Percentiles rank a stretch among this genome's conserved stretches.
These are phyloP conservation scores for Aspergillus egyptiacus DNA, from an alignment of 495 filamentous ascomycete genomes.

Conservation along the genomic window DNA sequence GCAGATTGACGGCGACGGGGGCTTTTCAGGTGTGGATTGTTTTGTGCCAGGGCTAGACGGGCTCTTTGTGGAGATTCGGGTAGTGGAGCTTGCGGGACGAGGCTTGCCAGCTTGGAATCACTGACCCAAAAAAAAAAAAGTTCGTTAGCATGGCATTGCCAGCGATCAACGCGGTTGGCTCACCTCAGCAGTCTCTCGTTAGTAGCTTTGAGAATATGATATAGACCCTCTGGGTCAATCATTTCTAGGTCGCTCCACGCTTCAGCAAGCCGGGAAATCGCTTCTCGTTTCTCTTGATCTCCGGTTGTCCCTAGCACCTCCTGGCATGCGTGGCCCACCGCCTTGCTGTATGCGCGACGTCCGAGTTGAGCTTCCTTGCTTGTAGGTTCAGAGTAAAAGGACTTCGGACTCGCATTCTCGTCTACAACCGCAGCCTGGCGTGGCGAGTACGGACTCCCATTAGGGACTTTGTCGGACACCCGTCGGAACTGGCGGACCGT, in stretches of 20 bases:
- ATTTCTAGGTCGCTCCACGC: constrained; percentile 80
- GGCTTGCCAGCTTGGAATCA: constrained; percentile 47
- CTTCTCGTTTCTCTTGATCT: constrained; percentile 68
- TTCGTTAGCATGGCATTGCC: constrained; percentile 10
- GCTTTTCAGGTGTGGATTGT: constrained; percentile 78
- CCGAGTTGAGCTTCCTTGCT: constrained; percentile 80
- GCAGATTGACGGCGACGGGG: constrained; percentile 64
- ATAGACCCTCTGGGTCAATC: constrained; percentile 85
- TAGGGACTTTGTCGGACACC: constrained; percentile 62
- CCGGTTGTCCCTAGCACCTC: constrained; percentile 77
- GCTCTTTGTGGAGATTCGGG: constrained; percentile 44
- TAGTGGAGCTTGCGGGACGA: constrained; percentile 40
- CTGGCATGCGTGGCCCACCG: constrained; percentile 72
- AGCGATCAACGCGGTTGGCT: constrained; percentile 10
- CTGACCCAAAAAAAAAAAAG: constrained; percentile 25
- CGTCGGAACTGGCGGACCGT: constrained; percentile 87
- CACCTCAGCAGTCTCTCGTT: constrained; percentile 53
- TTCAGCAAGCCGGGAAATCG: constrained; percentile 69
- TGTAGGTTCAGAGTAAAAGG: constrained; percentile 24
- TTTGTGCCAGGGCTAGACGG: constrained; percentile 70
- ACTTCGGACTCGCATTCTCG: constrained; percentile 42
- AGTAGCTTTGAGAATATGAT: constrained; percentile 68
- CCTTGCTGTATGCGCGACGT: constrained; percentile 69
- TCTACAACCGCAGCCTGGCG: constrained; percentile 32
- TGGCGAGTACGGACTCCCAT: constrained; percentile 27